Evolutionary conservation across 2,329 filamentous ascomycete species (phyloP), one percentile per base, ranked within the genome.

Genomic region (Calonectria henricotiae): DNA sequence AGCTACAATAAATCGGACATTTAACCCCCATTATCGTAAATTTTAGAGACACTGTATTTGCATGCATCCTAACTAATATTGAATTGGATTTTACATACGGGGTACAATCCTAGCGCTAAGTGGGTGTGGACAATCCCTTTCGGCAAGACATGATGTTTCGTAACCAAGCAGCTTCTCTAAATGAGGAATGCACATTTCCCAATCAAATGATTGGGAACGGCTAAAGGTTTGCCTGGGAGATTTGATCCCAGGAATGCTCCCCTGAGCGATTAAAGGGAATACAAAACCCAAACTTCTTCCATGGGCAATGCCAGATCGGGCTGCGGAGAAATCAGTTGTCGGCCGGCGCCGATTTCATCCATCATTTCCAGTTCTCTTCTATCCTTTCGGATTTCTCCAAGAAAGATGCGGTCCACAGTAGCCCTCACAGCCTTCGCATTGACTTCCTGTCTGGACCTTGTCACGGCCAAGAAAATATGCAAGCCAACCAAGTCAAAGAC

Each of bases 201-300:
- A 12, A 58, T 39, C 15, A 11, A 58, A 58, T 58, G n/a, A 58
- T 39, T 58, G 32, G 37, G 25, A 37, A 3, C 20, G 51, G 51
- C 51, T 58, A 39, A 37, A 8, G 4, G 12, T 15, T 15, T 7
- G 4, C 8, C 8, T 2, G 2, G 9, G 20, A 15, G n/a, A 12
- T 13, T 8, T 13, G 2, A 9, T 25, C 12, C 12, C 13, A 39
- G 20, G 32, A 58, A 58, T 39, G 35, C 6, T 2, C 13, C 7
- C 5, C 13, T 37, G 20, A 17, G 35, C 11, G 51, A 37, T 39
- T 37, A 58, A 23, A 15, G 11, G 39, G 51, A 39, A 58, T 58
- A 58, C 51, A 58, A 58, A 58, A 58, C 35, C 51, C 51, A 58
- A 17, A 9, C 51, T 0, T 23, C 25, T 23, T 30, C 51, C 51